These are phyloP conservation scores for Ogataea philodendri DNA, from an alignment of 805 yeast species.

Conservation along the genomic window DNA sequence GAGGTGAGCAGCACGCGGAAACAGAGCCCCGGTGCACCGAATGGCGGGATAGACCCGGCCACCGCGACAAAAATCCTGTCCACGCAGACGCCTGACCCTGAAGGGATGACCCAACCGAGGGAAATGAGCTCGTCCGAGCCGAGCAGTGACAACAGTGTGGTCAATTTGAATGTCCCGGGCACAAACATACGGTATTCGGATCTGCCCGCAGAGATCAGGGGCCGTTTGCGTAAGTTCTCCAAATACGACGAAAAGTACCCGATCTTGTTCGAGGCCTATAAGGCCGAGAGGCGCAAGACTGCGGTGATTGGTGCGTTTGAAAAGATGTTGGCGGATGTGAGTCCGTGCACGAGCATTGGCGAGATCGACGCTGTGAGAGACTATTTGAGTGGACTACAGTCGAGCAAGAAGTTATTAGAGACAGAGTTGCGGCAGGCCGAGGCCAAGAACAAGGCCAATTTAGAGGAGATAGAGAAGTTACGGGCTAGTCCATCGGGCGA, in stretches of 20 bases:
- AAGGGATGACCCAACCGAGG: constrained; percentile 45
- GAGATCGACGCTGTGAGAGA: constrained; percentile 72
- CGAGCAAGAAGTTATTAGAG: constrained; percentile 58
- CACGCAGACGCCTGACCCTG: constrained; percentile 47
- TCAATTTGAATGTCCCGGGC: constrained; percentile 23
- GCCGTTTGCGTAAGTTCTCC: constrained; percentile 68
- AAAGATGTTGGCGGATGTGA: constrained; percentile 66
- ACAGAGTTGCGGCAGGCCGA: constrained; percentile 59
- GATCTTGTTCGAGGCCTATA: constrained; percentile 76
- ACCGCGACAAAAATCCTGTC: constrained; percentile 35
- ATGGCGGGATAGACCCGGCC: constrained; percentile 21
- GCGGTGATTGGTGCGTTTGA: constrained; percentile 64
- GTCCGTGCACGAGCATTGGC: constrained; percentile 74
- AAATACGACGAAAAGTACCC: constrained; percentile 94
- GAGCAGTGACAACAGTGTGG: neutral
- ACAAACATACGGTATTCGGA: constrained; percentile 36
- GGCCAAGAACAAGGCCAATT: constrained; percentile 20
- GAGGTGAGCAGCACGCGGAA: constrained; percentile 27
- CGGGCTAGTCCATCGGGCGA: constrained; percentile 5
- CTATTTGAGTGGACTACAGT: constrained; percentile 60
- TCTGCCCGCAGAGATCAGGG: constrained; percentile 54
- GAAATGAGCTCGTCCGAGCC: constrained; percentile 27
- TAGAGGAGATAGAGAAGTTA: constrained; percentile 2
- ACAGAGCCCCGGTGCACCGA: constrained; percentile 19
- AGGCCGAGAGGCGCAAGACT: constrained; percentile 67